phyloP scores from a whole-genome alignment of 176 grass and related monocot species.

The Musa beccarii region DNA sequence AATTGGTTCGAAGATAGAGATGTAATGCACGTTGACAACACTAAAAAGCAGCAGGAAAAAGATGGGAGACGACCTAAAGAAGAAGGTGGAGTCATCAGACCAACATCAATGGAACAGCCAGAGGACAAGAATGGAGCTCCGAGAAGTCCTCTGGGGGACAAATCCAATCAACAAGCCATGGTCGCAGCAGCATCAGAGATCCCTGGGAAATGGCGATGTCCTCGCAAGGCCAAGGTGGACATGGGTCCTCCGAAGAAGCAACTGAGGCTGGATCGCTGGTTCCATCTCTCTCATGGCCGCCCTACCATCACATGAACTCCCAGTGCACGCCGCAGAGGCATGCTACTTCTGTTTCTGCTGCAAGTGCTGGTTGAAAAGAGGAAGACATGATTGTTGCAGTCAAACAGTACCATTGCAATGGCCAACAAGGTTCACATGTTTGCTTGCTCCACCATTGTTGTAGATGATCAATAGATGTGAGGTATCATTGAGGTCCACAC shows the following conservation, averaged over 20 bases:
- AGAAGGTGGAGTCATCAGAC: neutral
- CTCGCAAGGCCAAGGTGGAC: neutral
- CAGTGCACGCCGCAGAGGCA: too few species aligned
- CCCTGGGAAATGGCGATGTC: constrained; percentile 6
- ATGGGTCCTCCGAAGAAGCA: constrained; percentile 5
- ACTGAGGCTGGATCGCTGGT: constrained; percentile 6
- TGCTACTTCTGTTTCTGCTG: too few species aligned
- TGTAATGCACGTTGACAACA: neutral
- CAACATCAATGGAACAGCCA: neutral
- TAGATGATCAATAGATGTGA: too few species aligned
- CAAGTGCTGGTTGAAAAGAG: too few species aligned
- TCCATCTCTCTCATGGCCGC: neutral
- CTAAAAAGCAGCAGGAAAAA: neutral
- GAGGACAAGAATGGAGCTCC: neutral
- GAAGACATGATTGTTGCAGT: too few species aligned
- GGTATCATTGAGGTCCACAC: too few species aligned
- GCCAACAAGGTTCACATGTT: too few species aligned
- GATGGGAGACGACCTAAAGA: neutral
- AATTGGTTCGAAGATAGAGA: neutral
- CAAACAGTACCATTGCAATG: too few species aligned
- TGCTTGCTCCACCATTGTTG: too few species aligned
- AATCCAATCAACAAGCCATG: neutral
- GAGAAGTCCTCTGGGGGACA: neutral
- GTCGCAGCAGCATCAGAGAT: neutral
- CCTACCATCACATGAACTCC: neutral